Evolutionary conservation across 2,329 filamentous ascomycete genomes (phyloP).

Genomic region (Dichotomopilus funicola): DNA sequence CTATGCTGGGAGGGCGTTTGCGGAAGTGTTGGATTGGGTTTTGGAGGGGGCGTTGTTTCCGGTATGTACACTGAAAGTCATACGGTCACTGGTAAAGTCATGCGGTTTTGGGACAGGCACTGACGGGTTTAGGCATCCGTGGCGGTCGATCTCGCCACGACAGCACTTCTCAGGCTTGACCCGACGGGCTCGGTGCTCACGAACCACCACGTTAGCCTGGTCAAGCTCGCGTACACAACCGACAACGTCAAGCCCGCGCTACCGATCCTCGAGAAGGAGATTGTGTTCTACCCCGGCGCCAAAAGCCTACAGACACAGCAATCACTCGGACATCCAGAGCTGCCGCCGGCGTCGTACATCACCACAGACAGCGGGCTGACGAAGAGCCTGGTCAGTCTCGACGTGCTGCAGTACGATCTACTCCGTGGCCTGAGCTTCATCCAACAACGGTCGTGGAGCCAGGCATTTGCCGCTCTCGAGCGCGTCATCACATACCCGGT

Average conservation of each 20-base stretch:
- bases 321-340: slow-evolving; percentile 39
- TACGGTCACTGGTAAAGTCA: not conserved
- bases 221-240: slow-evolving; percentile 52
- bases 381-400: slow-evolving; percentile 41
- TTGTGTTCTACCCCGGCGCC: slow-evolving; percentile 57
- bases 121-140: slow-evolving; percentile 36
- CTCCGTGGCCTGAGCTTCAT: slow-evolving; percentile 60
- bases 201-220: slow-evolving; percentile 52
- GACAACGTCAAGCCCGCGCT: slow-evolving; percentile 48
- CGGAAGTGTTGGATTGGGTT: slow-evolving; percentile 38
- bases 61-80: slow-evolving; percentile 28
- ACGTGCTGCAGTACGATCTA: slow-evolving; percentile 62
- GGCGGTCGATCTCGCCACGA: slow-evolving; percentile 39
- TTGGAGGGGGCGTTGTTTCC: slow-evolving; percentile 35
- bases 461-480: slow-evolving; percentile 56
- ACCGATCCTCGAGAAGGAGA: slow-evolving; percentile 56
- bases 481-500: slow-evolving; percentile 62
- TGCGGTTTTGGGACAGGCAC: not conserved
- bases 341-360: slow-evolving; percentile 52
- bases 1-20: slow-evolving; percentile 41
- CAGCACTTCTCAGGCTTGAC: slow-evolving; percentile 59
- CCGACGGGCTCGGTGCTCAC: slow-evolving; percentile 61
- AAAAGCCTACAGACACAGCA: slow-evolving; percentile 30
- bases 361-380: slow-evolving; percentile 53
- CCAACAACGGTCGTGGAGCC: slow-evolving; percentile 53